Evolutionary conservation across 2,329 filamentous ascomycete species (phyloP).

Genomic region (Bertia moriformis): DNA sequence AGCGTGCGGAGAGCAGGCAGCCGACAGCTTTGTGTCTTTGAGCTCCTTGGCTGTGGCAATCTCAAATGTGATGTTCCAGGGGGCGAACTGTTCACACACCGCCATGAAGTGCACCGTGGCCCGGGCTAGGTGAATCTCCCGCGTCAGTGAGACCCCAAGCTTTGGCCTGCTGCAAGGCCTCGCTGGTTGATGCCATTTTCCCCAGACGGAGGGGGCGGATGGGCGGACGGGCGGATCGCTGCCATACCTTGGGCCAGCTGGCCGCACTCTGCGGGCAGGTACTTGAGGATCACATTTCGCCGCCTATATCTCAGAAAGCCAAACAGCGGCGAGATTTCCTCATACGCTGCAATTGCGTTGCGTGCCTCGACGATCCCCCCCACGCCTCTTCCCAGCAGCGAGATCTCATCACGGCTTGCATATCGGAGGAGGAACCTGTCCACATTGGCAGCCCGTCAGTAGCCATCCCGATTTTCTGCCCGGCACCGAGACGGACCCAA

Average conservation of each 20-base stretch:
- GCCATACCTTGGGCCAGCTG: constrained; percentile 74
- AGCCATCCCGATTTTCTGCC: constrained; percentile 8
- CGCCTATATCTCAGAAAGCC: constrained; percentile 82
- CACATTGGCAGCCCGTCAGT: constrained; percentile 4
- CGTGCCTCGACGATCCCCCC: constrained; percentile 76
- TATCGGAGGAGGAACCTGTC: constrained; percentile 90
- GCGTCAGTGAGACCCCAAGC: too few species aligned
- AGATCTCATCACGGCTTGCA: constrained; percentile 71
- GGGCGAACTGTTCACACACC: constrained; percentile 59
- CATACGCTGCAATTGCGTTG: constrained; percentile 61
- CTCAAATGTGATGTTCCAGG: constrained; percentile 73
- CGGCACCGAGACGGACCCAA: constrained; percentile 4
- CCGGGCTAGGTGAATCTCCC: too few species aligned
- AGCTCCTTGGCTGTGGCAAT: constrained; percentile 64
- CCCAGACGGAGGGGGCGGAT: too few species aligned
- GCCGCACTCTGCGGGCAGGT: constrained; percentile 79
- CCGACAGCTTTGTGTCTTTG: constrained; percentile 73
- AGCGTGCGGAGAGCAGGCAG: constrained; percentile 78
- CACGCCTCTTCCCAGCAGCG: constrained; percentile 60
- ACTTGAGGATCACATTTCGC: constrained; percentile 83
- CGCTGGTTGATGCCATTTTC: neutral
- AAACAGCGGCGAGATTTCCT: constrained; percentile 77
- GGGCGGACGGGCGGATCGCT: constrained; percentile 2
- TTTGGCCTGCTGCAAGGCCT: neutral
- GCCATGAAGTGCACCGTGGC: constrained; percentile 61